Base-by-base conservation (phyloP, 805 yeast genomes). In the Tetrapisispora arboricola region DNA sequence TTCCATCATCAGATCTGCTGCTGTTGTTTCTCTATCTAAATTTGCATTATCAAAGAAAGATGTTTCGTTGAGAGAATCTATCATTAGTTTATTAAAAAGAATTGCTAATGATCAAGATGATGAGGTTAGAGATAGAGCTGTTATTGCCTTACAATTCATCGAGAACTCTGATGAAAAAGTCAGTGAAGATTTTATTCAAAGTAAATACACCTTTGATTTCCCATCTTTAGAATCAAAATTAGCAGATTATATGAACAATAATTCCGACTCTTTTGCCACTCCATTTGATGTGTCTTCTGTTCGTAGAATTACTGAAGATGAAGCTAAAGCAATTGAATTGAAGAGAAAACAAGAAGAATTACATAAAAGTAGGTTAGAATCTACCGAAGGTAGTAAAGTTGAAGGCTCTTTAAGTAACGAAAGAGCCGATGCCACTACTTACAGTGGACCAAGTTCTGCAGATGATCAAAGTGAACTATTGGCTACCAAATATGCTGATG, bases 91-190 rank as follows among this genome's bases (percentile, higher is more conserved):
- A 52, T 73, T 92, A 51, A 71, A 72, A 45, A 79, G 96, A 66
- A 86, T 95, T 50, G 73, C 87, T 49, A 83, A 75, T 49, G 98
- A 90, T 63, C 75, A 71, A 34, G 96, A 90, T 61, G 98, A 90
- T 64, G 98, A 90, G 65, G 98, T 92, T 26, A 85, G 98, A 70
- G 98, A 90, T 61, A 80, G 98, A 61, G 96, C 98, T 9, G 83
- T 94, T 2, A 69, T 90, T 51, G 80, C 95, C 2, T 71, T 90
- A 56, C 73, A 76, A 48, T 75, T 87, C 46, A 72, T 84, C 46
- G 66, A 66, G 25, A 24, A 38, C 11, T 25, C 40, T 17, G 15
- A 35, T 12, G 59, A 61, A 38, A 61, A 63, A 17, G 66, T 71
- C 21, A 65, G 68, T 29, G 46, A 46, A 32, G 68, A 67, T 39